Percentiles rank a stretch among this genome's conserved stretches.
These are phyloP conservation scores for Nicotiana undulata DNA, from an alignment of 257 asterid genomes.

Conservation along the genomic window DNA sequence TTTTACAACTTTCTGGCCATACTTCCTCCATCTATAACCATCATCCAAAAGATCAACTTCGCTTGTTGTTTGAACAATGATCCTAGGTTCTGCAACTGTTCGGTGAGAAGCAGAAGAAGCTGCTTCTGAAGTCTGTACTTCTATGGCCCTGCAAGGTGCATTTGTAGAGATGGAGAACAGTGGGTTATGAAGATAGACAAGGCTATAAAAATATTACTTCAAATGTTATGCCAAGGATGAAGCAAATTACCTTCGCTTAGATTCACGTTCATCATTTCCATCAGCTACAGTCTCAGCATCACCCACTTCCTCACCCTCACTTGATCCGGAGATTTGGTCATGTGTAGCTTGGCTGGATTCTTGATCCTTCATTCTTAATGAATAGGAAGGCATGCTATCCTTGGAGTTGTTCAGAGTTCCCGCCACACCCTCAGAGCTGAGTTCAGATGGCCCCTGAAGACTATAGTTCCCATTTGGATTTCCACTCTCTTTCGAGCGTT, in stretches of 20 bases:
- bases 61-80: slow-evolving; percentile 82
- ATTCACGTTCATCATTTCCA: slow-evolving; percentile 62
- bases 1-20: slow-evolving; percentile 93
- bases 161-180: not conserved
- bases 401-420: not conserved
- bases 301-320: slow-evolving; percentile 61
- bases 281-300: slow-evolving; percentile 31
- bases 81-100: slow-evolving; percentile 78
- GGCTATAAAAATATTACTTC: not conserved
- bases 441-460: slow-evolving; percentile 26
- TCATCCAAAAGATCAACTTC: slow-evolving; percentile 89
- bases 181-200: not conserved
- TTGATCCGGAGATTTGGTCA: slow-evolving; percentile 51
- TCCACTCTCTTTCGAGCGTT: slow-evolving; percentile 41
- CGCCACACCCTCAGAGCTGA: slow-evolving; percentile 2
- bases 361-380: slow-evolving; percentile 26
- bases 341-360: slow-evolving; percentile 59
- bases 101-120: slow-evolving; percentile 44
- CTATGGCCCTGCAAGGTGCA: slow-evolving; percentile 42
- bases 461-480: slow-evolving; percentile 26
- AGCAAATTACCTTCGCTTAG: slow-evolving; percentile 57
- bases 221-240: not conserved
- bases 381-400: slow-evolving; percentile 29
- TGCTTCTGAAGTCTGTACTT: slow-evolving; percentile 44
- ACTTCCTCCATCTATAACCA: slow-evolving; percentile 87